Base-by-base conservation (phyloP, 805 yeast species). In the Ogataea pini region DNA sequence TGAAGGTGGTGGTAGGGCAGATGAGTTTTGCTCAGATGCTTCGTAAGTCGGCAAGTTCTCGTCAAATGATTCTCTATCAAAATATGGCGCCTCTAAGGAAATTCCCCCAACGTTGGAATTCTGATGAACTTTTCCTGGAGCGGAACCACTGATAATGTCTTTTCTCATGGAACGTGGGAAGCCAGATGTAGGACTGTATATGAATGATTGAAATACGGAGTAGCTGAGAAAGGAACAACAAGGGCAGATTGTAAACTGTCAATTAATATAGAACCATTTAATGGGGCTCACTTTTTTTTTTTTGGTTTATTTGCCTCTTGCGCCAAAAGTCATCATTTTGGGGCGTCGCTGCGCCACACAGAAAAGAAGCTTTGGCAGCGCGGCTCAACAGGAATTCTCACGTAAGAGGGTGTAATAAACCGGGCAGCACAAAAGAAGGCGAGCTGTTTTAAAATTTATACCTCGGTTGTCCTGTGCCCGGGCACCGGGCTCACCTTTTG, bases 1-100 rank as follows among this genome's bases (percentile, higher is more conserved):
- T 2, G 16, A 44, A 2, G 55, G 55, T 10, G 43, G 51, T 10
- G 43, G 51, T 17, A 8, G 13, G 4, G 31, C 13, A 10, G 37
- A 25, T 29, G 32, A 29, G 12, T 20, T 9, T 9, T 8, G 42
- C 24, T 25, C 17, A 4, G 42, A 39, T 4, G 14, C 32, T 17
- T 39, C 42, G 18, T 39, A 39, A 27, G 24, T 27, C 4, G 44
- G 44, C 16, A 41, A 18, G 19, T 16, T 20, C 7, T 32, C 37
- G 20, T 39, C 42, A 3, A 22, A n/a, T 22, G 32, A 27, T 13
- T 19, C 28, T 8, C 27, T 38, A 7, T 14, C 33, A n/a, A 10
- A 8, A 18, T 14, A 27, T 16, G 42, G 42, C 42, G 42, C 16
- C 25, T 39, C 34, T 3, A 24, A n/a, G 10, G 14, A 39, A 16